Base-by-base conservation (phyloP, 352 stramenopile species). In the Phytopythium helicoides region DNA sequence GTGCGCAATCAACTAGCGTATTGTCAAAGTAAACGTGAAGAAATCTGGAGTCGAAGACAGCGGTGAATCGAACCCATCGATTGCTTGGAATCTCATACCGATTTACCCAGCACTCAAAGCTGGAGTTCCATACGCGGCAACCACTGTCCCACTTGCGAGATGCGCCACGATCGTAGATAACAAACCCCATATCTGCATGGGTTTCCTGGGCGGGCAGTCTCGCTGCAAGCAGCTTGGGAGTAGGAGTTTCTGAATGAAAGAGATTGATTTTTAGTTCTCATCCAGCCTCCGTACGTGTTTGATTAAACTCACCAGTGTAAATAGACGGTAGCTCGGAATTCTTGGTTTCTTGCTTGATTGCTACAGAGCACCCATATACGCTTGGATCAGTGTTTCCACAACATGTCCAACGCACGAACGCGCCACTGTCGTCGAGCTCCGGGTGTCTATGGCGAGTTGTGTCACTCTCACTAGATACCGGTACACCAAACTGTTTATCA, bases 381-480 rank as follows among this genome's bases (percentile, higher is more conserved):
- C 53, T 85, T 4, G 62, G 62, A 25, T 81, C 61, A 0, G 66
- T 83, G 54, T 66, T 80, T 11, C 76, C 78, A 21, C 78, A 89
- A 50, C 78, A 87, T 8, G 68, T 64, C 78, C 76, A 89, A 0
- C 78, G 61, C 3, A 87, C 62, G 54, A 89, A 89, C 16, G 74
- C 71, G 1, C 78, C 75, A 1, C 60, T 47, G 15, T 89, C 73
- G 41, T 86, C 76, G 1, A 89, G 51, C 44, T 86, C 76, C 1
- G 76, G 76, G 22, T 64, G 62, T 22, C 69, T 56, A n/a, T 89
- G 78, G 0, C 76, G 64, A n/a, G 53, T 68, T 47, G 57, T 73
- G 21, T 86, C 72, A 2, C 34, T 61, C 47, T 65, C 48, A 25
- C 64, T 74, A 23, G 50, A 14, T 25, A 19, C 16, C 10, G 19